phyloP scores from a whole-genome alignment of 805 yeast species.

The Candida michaelii region DNA sequence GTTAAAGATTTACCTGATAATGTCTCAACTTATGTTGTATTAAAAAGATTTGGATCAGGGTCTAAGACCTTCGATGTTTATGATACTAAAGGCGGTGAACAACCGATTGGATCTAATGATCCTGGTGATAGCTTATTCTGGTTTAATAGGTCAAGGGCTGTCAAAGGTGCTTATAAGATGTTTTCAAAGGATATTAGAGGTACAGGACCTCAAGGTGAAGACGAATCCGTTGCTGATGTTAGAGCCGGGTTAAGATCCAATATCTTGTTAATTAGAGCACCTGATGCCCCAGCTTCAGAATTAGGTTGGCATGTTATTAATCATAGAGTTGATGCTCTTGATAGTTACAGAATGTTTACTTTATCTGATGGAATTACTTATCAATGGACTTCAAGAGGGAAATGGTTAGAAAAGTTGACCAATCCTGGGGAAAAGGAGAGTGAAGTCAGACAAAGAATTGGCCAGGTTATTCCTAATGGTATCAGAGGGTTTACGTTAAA shows the following conservation, averaged over 20 bases:
- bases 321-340: constrained; percentile 61
- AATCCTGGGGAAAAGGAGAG: constrained; percentile 64
- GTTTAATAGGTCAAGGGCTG: constrained; percentile 63
- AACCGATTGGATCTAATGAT: constrained; percentile 42
- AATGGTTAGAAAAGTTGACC: constrained; percentile 54
- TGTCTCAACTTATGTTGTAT: constrained; percentile 45
- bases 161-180: constrained; percentile 65
- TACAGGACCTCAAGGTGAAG: constrained; percentile 49
- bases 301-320: constrained; percentile 64
- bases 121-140: constrained; percentile 48
- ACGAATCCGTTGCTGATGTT: constrained; percentile 57
- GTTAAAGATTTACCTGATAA: constrained; percentile 45
- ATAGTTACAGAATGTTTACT: constrained; percentile 58
- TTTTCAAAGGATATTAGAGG: constrained; percentile 40
- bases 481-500: constrained; percentile 52
- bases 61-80: constrained; percentile 57
- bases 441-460: constrained; percentile 65
- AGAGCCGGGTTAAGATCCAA: constrained; percentile 64
- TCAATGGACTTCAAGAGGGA: constrained; percentile 66
- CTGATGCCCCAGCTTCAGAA: constrained; percentile 50
- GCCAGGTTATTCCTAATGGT: constrained; percentile 54
- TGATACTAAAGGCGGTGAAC: constrained; percentile 38
- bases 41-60: constrained; percentile 61
- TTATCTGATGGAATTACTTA: constrained; percentile 59
- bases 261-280: constrained; percentile 53